Conservation (phyloP, 1,284 basidiomycete genomes). For the Mycena citricolor region DNA sequence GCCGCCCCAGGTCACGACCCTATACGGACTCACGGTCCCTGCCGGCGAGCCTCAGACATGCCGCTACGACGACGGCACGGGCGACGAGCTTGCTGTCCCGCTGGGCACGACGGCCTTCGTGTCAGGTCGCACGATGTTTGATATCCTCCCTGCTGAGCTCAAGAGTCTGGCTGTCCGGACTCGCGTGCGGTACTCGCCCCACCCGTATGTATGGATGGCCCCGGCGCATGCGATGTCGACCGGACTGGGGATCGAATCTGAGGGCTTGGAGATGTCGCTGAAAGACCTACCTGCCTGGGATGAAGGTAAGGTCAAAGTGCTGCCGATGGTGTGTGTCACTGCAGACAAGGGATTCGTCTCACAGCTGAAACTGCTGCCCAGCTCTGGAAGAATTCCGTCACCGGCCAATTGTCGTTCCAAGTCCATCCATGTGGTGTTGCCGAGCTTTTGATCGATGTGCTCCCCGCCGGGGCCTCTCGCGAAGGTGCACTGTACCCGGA, state of each 20-base stretch:
- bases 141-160: constrained; percentile 70
- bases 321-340: constrained; percentile 47
- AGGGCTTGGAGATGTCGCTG: constrained; percentile 66
- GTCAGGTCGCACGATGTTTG: constrained; percentile 83
- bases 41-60: constrained; percentile 67
- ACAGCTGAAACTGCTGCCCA: constrained; percentile 28
- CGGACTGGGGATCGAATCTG: constrained; percentile 77
- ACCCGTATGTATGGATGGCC: constrained; percentile 87
- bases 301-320: constrained; percentile 66
- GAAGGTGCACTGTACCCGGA: constrained; percentile 71
- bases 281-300: constrained; percentile 74
- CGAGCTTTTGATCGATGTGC: constrained; percentile 60
- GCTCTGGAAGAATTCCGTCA: constrained; percentile 86
- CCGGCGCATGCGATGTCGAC: constrained; percentile 69
- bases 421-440: constrained; percentile 68
- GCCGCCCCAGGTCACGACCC: constrained; percentile 87
- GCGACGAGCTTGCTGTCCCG: constrained; percentile 79
- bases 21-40: constrained; percentile 81
- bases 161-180: constrained; percentile 85
- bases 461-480: constrained; percentile 51
- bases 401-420: constrained; percentile 74
- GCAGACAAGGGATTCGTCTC: constrained; percentile 1
- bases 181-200: constrained; percentile 63
- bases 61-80: constrained; percentile 88
- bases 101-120: constrained; percentile 86